Conservation (phyloP, 345 rosid genomes). For the Eutrema heterophyllum region DNA sequence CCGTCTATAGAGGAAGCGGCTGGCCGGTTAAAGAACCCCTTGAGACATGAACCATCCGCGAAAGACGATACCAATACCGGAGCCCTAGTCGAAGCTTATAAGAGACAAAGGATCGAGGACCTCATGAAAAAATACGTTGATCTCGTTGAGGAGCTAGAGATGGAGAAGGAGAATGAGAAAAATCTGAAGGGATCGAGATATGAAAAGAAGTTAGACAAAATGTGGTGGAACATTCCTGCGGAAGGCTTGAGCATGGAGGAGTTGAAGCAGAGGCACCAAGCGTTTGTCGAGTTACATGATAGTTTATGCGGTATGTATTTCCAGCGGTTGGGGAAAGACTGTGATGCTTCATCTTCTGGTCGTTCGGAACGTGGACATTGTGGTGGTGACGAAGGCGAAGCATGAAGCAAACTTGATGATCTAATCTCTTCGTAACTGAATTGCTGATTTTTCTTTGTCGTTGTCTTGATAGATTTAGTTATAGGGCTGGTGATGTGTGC, state of each 20-base stretch:
- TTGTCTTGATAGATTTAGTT: not conserved
- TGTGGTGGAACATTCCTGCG: not conserved
- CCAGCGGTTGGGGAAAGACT: not conserved
- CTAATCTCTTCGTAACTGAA: not conserved
- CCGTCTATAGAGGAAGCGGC: constrained; percentile 31
- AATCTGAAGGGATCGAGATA: not conserved
- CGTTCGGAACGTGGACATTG: not conserved
- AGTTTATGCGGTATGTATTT: not conserved
- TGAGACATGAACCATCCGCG: not conserved
- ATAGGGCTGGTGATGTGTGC: not conserved
- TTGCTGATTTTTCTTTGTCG: not conserved
- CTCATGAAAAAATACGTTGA: constrained; percentile 12
- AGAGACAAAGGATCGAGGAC: constrained; percentile 10
- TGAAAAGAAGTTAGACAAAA: not conserved
- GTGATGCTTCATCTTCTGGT: not conserved
- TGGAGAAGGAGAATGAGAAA: constrained; percentile 1
- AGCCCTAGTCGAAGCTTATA: constrained; percentile 35
- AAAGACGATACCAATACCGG: not conserved
- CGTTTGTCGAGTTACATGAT: not conserved
- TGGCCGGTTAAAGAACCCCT: not conserved
- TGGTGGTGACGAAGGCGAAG: not conserved
- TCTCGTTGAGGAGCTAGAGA: not conserved
- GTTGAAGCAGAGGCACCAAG: not conserved
- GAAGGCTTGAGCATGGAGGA: not conserved
- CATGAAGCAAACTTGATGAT: not conserved